Conservation (phyloP, 2,329 filamentous ascomycete species). For the Chaetomium olivaceum region DNA sequence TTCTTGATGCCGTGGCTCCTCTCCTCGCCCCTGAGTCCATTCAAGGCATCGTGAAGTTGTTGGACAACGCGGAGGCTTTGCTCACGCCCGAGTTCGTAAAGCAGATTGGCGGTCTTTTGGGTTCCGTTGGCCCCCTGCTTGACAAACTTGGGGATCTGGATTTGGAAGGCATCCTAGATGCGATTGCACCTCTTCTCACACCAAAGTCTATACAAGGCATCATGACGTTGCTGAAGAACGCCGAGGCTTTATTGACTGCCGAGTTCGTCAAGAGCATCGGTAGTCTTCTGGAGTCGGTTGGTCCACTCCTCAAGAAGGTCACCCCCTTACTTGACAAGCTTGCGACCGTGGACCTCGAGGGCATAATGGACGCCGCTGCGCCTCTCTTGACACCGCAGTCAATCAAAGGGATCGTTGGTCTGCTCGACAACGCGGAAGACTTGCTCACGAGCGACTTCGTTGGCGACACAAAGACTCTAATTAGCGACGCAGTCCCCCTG, state of each 20-base stretch:
- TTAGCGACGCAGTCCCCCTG: slow-evolving; percentile 9
- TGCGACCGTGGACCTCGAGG: slow-evolving; percentile 3
- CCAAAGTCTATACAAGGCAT: slow-evolving; percentile 37
- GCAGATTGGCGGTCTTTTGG: not conserved
- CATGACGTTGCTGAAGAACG: slow-evolving; percentile 36
- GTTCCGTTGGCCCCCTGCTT: slow-evolving; percentile 11
- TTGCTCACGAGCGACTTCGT: slow-evolving; percentile 23
- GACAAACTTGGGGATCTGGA: slow-evolving; percentile 8
- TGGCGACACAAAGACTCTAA: not conserved
- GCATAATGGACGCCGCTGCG: slow-evolving; percentile 25
- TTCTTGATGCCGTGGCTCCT: slow-evolving; percentile 35
- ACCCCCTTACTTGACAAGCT: slow-evolving; percentile 13
- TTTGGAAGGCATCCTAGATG: slow-evolving; percentile 26
- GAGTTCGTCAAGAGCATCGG: slow-evolving; percentile 40
- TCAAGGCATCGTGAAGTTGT: slow-evolving; percentile 35
- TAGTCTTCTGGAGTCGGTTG: not conserved
- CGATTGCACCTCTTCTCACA: slow-evolving; percentile 40
- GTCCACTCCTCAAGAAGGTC: slow-evolving; percentile 12
- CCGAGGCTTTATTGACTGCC: slow-evolving; percentile 36
- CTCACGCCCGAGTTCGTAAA: slow-evolving; percentile 43
- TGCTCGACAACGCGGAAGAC: slow-evolving; percentile 37
- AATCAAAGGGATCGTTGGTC: slow-evolving; percentile 35
- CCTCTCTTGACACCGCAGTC: slow-evolving; percentile 41
- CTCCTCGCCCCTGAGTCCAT: slow-evolving; percentile 39
- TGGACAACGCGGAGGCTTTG: slow-evolving; percentile 36